A percentile compares a stretch with the other conserved stretches of the same genome.
Conservation (phyloP, 1,284 basidiomycete species). For the Xerocomus minutiporus region DNA sequence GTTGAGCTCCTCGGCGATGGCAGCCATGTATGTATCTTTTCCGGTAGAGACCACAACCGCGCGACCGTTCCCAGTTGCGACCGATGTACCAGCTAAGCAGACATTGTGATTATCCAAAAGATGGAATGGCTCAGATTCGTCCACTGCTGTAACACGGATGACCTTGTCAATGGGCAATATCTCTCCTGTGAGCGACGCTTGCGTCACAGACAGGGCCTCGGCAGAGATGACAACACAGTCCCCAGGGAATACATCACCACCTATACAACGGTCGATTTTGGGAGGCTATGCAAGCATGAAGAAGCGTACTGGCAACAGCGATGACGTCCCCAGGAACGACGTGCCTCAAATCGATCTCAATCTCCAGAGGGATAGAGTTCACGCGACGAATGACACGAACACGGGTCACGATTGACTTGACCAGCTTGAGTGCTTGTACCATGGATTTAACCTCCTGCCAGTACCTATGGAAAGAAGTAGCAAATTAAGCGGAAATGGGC, state of each 20-base stretch:
- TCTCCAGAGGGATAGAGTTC: slow-evolving; percentile 18
- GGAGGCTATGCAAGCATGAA: not conserved
- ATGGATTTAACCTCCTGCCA: slow-evolving; percentile 33
- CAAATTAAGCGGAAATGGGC: not conserved
- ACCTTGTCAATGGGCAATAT: slow-evolving; percentile 28
- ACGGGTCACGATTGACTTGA: slow-evolving; percentile 32
- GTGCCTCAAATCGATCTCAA: slow-evolving; percentile 28
- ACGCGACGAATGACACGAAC: slow-evolving; percentile 29
- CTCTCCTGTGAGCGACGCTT: slow-evolving; percentile 32
- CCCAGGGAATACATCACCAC: slow-evolving; percentile 32
- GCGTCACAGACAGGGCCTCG: slow-evolving; percentile 27
- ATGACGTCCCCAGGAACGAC: slow-evolving; percentile 30
- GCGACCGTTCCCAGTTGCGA: slow-evolving; percentile 29
- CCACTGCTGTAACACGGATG: slow-evolving; percentile 12
- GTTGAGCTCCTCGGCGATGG: slow-evolving; percentile 33
- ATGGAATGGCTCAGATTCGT: slow-evolving; percentile 22
- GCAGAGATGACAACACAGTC: slow-evolving; percentile 31
- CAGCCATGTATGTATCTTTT: slow-evolving; percentile 31
- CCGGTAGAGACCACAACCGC: slow-evolving; percentile 31
- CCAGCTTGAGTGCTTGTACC: slow-evolving; percentile 31
- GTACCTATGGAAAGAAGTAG: slow-evolving; percentile 14
- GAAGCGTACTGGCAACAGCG: slow-evolving; percentile 26
- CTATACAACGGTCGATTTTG: slow-evolving; percentile 7
- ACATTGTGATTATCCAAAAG: slow-evolving; percentile 29
- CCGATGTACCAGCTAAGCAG: slow-evolving; percentile 31